Conservation (phyloP, 306 rosid genomes). For the Quillaja saponaria region DNA sequence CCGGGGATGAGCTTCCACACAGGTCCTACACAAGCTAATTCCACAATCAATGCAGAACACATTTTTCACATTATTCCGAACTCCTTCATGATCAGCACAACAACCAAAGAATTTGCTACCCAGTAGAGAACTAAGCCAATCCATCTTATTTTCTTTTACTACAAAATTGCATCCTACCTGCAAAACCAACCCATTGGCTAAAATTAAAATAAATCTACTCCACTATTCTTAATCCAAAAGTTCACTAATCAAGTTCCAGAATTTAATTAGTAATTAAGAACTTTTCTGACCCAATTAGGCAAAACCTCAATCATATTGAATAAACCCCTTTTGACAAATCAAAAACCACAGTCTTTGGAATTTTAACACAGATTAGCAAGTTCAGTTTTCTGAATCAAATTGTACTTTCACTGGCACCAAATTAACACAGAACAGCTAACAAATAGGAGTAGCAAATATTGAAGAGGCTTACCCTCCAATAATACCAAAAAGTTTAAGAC, state of each 20-base stretch:
- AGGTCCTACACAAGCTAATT: constrained; percentile 70
- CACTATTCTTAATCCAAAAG: background rate
- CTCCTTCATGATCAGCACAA: constrained; percentile 66
- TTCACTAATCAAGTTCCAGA: constrained; percentile 31
- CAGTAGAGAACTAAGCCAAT: constrained; percentile 73
- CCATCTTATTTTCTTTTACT: constrained; percentile 43
- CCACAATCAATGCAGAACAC: constrained; percentile 79
- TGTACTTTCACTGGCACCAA: background rate
- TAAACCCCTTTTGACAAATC: constrained; percentile 23
- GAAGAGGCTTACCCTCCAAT: constrained; percentile 24
- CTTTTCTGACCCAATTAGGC: background rate
- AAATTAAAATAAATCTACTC: constrained; percentile 23
- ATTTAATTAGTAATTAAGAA: background rate
- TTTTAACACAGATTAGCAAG: constrained; percentile 20
- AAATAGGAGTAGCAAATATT: background rate
- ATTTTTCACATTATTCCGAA: constrained; percentile 71
- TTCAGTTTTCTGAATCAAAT: constrained; percentile 1
- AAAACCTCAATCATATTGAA: background rate
- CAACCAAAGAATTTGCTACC: constrained; percentile 59
- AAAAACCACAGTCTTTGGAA: constrained; percentile 15
- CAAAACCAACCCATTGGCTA: constrained; percentile 27
- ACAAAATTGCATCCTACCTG: constrained; percentile 54
- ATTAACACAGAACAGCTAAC: constrained; percentile 3
- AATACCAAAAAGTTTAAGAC: constrained; percentile 6
- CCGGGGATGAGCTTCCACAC: constrained; percentile 60